Evolutionary conservation across 2,329 filamentous ascomycete genomes (phyloP), one percentile per base, ranked within the genome.

Genomic region (Aureobasidium sp.): DNA sequence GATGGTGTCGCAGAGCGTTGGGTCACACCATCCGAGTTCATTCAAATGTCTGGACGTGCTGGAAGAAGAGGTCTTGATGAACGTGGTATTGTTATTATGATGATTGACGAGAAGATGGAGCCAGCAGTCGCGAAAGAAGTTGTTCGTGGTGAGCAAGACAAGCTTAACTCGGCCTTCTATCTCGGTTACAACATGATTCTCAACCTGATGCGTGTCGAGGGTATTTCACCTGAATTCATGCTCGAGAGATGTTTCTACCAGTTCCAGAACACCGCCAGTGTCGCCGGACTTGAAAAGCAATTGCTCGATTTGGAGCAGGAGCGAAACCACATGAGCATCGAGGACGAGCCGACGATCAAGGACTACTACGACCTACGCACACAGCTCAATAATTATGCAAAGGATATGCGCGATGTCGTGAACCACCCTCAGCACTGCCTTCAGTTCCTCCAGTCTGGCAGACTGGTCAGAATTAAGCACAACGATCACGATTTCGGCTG

Each of bases 101-200:
- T 99, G 93, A 89, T 99, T 65, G 89, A 95, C 71, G 90, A 95
- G 74, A 91, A 94, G 77, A 93, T 99, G 79, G 94, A 99, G 71
- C 94, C 94, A 1, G 86, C 90, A 2, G 87, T 88, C n/a, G 93
- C 94, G 46, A 96, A 96, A 76, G 87, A 90, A 66, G 97, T 99
- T 69, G 94, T 99, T 13, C 91, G 94, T 59, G 94, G 94, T 67
- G 89, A 97, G 71, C 94, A 99, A 74, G 95, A 99, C 75, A 92
- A 92, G 68, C 86, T 99, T 34, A 97, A 97, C 76, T 97, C 94
- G 3, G 94, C 94, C 1, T 99, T 99, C 77, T 90, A 99, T 73
- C 83, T 99, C 17, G 92, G 94, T 36, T 99, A 99, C 81, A 99
- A 99, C 78, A 99, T 99, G 94, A 90, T 99, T 71, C 81, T 99